Evolutionary conservation across 2,329 filamentous ascomycete species (phyloP).

Genomic region (Neonectria hederae): DNA sequence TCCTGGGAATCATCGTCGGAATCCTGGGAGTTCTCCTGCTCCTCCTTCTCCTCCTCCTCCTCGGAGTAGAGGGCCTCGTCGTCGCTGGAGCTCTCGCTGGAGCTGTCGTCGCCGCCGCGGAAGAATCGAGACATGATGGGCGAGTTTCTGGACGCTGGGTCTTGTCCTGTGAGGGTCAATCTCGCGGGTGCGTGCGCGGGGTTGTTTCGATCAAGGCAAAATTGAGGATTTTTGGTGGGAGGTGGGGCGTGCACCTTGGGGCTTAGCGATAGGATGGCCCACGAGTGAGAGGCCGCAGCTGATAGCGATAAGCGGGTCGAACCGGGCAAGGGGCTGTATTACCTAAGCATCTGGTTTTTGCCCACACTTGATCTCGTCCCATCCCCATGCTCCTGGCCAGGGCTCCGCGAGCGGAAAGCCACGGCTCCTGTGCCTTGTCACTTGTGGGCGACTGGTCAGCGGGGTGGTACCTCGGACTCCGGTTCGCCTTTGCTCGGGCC

Average conservation of each 20-base stretch:
- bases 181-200: conserved; percentile 48
- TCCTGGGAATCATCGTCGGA: conserved; percentile 64
- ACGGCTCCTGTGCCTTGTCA: conserved; percentile 28
- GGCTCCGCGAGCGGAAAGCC: conserved; percentile 9
- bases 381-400: neutral
- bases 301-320: conserved; percentile 31
- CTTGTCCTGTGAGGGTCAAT: conserved; percentile 46
- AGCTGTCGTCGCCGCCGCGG: conserved; percentile 90
- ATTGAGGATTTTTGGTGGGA: conserved; percentile 57
- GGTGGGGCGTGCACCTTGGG: conserved; percentile 51
- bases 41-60: conserved; percentile 54
- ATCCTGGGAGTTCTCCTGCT: conserved; percentile 58
- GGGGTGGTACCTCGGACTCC: conserved; percentile 18
- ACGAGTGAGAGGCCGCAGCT: conserved; percentile 34
- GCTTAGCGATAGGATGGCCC: conserved; percentile 47
- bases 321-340: conserved; percentile 5
- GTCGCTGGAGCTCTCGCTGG: conserved; percentile 93
- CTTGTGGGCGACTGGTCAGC: conserved; percentile 1
- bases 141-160: conserved; percentile 41
- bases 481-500: conserved; percentile 32
- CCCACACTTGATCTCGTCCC: conserved; percentile 14
- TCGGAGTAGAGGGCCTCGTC: conserved; percentile 91
- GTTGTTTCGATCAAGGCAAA: conserved; percentile 50
- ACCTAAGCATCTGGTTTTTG: conserved; percentile 24
- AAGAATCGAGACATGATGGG: conserved; percentile 95